A percentile compares a stretch with the other conserved stretches of the same genome.
Evolutionary conservation across 1,139 yeast genomes (phyloP).

Genomic region (Pichia cactophila): DNA sequence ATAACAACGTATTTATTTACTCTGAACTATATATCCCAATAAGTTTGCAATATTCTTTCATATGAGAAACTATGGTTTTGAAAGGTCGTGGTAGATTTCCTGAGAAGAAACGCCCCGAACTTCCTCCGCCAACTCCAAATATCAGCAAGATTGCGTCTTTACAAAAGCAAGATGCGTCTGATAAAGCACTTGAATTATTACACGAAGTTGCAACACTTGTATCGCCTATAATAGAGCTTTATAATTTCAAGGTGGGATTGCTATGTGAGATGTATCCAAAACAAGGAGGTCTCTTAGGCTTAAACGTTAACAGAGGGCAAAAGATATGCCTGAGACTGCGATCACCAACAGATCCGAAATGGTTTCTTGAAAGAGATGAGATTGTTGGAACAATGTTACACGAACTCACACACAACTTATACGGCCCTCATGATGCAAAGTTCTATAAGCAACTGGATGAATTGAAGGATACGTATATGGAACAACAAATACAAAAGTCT

Average conservation of each 20-base stretch:
- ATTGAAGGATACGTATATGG: constrained; percentile 51
- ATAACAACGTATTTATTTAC: no score
- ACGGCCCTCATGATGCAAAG: constrained; percentile 71
- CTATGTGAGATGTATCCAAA: constrained; percentile 85
- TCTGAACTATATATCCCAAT: no score
- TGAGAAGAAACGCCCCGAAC: constrained; percentile 15
- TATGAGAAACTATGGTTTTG: constrained; percentile 16
- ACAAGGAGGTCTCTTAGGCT: constrained; percentile 57
- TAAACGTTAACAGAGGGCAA: constrained; percentile 79
- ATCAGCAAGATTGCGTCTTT: constrained; percentile 51
- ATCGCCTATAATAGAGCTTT: constrained; percentile 69
- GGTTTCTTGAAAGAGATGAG: constrained; percentile 60
- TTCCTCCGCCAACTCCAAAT: constrained; percentile 39
- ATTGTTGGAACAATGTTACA: constrained; percentile 81
- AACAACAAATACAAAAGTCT: constrained; percentile 40
- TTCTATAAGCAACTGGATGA: constrained; percentile 65
- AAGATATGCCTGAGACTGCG: constrained; percentile 70
- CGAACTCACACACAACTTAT: constrained; percentile 73
- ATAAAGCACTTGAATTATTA: constrained; percentile 49
- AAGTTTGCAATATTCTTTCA: neutral
- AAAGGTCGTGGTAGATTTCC: constrained; percentile 17
- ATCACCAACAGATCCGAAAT: constrained; percentile 43
- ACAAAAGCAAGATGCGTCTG: constrained; percentile 45
- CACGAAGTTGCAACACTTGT: constrained; percentile 56
- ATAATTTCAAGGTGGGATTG: constrained; percentile 57